Base-by-base conservation (phyloP, 345 rosid genomes). In the Aethionema arabicum region DNA sequence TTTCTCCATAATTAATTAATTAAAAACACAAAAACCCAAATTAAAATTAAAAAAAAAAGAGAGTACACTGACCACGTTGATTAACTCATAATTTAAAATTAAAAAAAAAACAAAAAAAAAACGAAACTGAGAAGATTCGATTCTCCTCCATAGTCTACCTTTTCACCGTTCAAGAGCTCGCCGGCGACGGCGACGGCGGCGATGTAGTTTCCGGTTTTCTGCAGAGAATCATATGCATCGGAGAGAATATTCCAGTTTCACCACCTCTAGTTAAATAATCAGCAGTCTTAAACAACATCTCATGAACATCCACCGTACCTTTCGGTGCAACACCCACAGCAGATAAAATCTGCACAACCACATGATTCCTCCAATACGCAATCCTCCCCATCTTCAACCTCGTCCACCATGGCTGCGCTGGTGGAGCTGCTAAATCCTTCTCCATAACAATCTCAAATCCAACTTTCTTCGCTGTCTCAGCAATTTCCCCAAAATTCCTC, bases 151-250 rank as follows among this genome's bases (percentile, higher is more conserved):
- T 27, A 48, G 35, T 39, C 57, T 62, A 50, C 46, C 65, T 67
- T 40, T n/a, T n/a, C 6, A 4, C 38, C 38, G 6, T 35, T 60
- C 11, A 82, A 76, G 62, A 89, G 52, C 78, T 89, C 87, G 5
- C 78, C 68, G 61, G 82, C 82, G 11, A 69, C 90, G 31, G 81
- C 85, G 27, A 83, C 82, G 11, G 71, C 90, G 31, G 81, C 85
- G 27, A 83, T 78, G 32, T 85, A 79, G 68, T 74, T 69, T 30
- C 91, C 2, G 95, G 99, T 63, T 93, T 93, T 72, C 91, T 79
- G 79, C 90, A 84, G 76, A 93, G 97, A 59, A 90, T 74, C 97
- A 93, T 90, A 72, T 93, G 89, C 99, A 93, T 93, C 13, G 99
- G 99, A 32, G 85, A 56, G 80, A 93, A 93, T 4, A 93, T 93